Evolutionary conservation across 805 yeast species (phyloP).

Genomic region (Yamadazyma takamatsuzukensis): DNA sequence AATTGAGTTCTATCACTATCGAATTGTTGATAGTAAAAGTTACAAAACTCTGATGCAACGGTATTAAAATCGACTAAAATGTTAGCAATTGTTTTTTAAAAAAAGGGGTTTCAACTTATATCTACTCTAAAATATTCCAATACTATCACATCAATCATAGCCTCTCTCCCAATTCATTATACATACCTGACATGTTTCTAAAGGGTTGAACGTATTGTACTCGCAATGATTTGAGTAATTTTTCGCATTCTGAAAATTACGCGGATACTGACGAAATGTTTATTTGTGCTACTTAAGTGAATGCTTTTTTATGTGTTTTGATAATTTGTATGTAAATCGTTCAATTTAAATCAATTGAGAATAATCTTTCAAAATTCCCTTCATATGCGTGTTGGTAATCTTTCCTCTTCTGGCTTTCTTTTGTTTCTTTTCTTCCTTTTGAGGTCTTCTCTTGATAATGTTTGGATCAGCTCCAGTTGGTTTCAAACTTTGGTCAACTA

Average conservation of each 20-base stretch:
- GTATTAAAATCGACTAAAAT: conserved; percentile 41
- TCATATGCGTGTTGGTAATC: conserved; percentile 94
- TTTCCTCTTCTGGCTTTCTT: conserved; percentile 92
- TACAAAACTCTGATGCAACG: conserved; percentile 76
- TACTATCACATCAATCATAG: too few relatives aligned
- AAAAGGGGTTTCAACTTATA: too few relatives aligned
- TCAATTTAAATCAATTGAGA: conserved; percentile 25
- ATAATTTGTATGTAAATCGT: neutral
- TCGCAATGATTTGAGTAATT: too few relatives aligned
- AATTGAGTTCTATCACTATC: conserved; percentile 89
- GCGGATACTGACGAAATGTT: neutral
- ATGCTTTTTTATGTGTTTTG: neutral
- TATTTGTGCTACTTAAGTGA: neutral
- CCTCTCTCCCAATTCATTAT: too few relatives aligned
- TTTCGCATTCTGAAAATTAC: too few relatives aligned
- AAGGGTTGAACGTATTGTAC: too few relatives aligned
- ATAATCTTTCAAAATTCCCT: conserved; percentile 90
- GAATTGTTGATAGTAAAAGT: conserved; percentile 92
- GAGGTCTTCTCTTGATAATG: conserved; percentile 65
- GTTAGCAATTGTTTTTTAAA: too few relatives aligned
- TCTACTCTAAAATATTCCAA: too few relatives aligned
- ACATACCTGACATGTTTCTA: conserved; percentile 29
- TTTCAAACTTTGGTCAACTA: conserved; percentile 82
- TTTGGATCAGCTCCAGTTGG: conserved; percentile 99
- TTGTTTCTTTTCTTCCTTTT: conserved; percentile 64